Percentiles rank a stretch among this genome's conserved stretches.
These are phyloP conservation scores for Drechmeria coniospora DNA, from an alignment of 2,329 filamentous ascomycete species.

Conservation along the genomic window DNA sequence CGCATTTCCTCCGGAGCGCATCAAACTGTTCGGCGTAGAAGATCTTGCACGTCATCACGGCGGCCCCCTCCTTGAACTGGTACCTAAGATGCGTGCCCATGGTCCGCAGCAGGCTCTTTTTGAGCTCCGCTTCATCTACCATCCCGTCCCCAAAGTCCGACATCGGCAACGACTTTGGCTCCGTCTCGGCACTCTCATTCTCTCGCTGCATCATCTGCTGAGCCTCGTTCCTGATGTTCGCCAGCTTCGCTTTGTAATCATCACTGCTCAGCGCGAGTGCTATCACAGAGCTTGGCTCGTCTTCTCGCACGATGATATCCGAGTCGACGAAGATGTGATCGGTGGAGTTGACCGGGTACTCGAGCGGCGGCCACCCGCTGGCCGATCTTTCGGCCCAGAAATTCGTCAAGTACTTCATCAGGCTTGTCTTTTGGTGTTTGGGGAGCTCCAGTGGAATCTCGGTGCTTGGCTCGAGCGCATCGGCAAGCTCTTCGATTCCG, in stretches of 20 bases:
- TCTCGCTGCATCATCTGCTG: slow-evolving; percentile 25
- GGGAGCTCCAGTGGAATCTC: slow-evolving; percentile 61
- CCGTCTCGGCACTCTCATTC: slow-evolving; percentile 14
- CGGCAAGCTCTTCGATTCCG: slow-evolving; percentile 45
- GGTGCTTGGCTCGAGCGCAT: slow-evolving; percentile 43
- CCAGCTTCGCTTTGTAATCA: slow-evolving; percentile 72
- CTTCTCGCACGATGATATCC: slow-evolving; percentile 91
- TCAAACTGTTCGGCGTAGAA: slow-evolving; percentile 98
- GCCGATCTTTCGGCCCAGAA: slow-evolving; percentile 98
- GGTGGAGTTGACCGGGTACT: slow-evolving; percentile 75
- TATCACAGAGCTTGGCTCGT: slow-evolving; percentile 92
- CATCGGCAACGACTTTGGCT: slow-evolving; percentile 13
- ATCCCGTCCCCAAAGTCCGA: slow-evolving; percentile 23
- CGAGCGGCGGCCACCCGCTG: slow-evolving; percentile 81
- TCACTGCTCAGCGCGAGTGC: slow-evolving; percentile 79
- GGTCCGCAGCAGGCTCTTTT: slow-evolving; percentile 68
- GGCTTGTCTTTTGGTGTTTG: slow-evolving; percentile 80
- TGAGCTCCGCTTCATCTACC: slow-evolving; percentile 55
- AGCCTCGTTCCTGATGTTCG: slow-evolving; percentile 43
- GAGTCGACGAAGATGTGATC: slow-evolving; percentile 97
- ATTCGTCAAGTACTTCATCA: slow-evolving; percentile 90
- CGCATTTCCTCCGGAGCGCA: slow-evolving; percentile 81
- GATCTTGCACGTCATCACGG: slow-evolving; percentile 93
- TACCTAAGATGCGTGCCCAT: slow-evolving; percentile 93
- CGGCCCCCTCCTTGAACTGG: slow-evolving; percentile 85